phyloP scores from a whole-genome alignment of 371 early-diverging fungal species.

The Rhizopus delemar region DNA sequence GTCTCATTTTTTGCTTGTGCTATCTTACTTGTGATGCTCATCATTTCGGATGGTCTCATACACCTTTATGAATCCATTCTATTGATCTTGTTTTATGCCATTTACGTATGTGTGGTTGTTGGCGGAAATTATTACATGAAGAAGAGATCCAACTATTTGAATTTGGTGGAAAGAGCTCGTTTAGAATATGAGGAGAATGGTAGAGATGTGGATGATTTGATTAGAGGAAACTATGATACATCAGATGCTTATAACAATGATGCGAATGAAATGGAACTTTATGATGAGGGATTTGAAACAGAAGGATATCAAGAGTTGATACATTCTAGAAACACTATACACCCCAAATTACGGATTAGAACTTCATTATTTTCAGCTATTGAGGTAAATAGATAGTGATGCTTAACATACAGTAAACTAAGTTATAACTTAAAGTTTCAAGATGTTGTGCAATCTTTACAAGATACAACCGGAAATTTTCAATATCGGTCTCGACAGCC shows the following conservation, averaged over 20 bases:
- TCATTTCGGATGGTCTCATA: slow-evolving; percentile 63
- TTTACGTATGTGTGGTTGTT: slow-evolving; percentile 63
- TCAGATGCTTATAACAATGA: slow-evolving; percentile 12
- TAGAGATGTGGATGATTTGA: slow-evolving; percentile 41
- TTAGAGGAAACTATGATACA: slow-evolving; percentile 41
- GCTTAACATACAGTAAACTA: neutral
- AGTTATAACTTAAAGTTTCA: slow-evolving; percentile 39
- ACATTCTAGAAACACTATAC: slow-evolving; percentile 23
- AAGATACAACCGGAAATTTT: slow-evolving; percentile 25
- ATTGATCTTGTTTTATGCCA: slow-evolving; percentile 54
- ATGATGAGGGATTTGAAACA: slow-evolving; percentile 52
- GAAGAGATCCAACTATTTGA: slow-evolving; percentile 37
- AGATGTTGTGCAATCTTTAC: slow-evolving; percentile 52
- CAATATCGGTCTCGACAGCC: slow-evolving; percentile 1
- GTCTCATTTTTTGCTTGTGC: slow-evolving; percentile 70
- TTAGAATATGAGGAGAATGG: slow-evolving; percentile 50
- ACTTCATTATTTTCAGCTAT: slow-evolving; percentile 52
- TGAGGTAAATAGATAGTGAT: slow-evolving; percentile 27
- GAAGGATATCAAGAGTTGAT: slow-evolving; percentile 41
- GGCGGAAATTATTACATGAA: slow-evolving; percentile 56
- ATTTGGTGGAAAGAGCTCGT: slow-evolving; percentile 44
- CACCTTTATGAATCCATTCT: slow-evolving; percentile 60
- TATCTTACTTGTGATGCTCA: slow-evolving; percentile 56
- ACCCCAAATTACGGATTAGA: slow-evolving; percentile 43
- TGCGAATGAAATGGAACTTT: slow-evolving; percentile 40